phyloP scores from a whole-genome alignment of 2,329 filamentous ascomycete genomes.

The Xylariales sp. region DNA sequence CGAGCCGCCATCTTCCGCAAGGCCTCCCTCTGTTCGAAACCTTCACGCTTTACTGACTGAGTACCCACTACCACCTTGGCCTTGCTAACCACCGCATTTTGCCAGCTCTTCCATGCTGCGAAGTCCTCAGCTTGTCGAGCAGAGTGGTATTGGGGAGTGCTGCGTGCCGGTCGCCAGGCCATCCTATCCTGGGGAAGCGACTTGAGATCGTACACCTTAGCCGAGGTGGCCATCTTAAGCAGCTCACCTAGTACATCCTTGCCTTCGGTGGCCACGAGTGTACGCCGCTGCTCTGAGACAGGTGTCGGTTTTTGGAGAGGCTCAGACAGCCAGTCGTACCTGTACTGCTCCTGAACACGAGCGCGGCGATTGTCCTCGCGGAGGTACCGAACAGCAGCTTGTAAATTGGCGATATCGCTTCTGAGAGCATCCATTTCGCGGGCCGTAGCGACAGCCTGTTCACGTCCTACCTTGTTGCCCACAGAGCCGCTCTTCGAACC shows the following conservation, averaged over 20 bases:
- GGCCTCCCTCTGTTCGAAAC: constrained; percentile 19
- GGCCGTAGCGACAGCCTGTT: constrained; percentile 64
- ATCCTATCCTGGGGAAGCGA: constrained; percentile 54
- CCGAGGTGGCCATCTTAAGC: constrained; percentile 53
- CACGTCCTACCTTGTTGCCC: constrained; percentile 53
- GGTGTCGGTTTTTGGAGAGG: constrained; percentile 46
- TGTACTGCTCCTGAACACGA: constrained; percentile 50
- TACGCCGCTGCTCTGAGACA: constrained; percentile 25
- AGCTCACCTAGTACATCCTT: constrained; percentile 62
- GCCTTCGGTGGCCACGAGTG: constrained; percentile 55
- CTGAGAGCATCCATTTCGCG: constrained; percentile 70
- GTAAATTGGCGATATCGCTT: constrained; percentile 60
- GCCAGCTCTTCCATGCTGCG: constrained; percentile 57
- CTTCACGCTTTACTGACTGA: constrained; percentile 8
- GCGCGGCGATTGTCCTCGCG: constrained; percentile 63
- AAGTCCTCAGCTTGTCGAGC: constrained; percentile 63
- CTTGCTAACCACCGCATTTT: constrained; percentile 50
- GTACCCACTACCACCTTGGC: constrained; percentile 31
- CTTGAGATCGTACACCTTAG: constrained; percentile 56
- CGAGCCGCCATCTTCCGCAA: constrained; percentile 37
- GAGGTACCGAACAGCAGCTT: constrained; percentile 64
- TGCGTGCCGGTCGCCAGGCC: constrained; percentile 61
- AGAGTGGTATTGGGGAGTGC: constrained; percentile 62
- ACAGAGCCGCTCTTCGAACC: constrained; percentile 34
- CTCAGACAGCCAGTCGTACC: constrained; percentile 59